These are phyloP conservation scores for Prunus dulcis DNA, from an alignment of 306 rosid species.

Conservation along the genomic window DNA sequence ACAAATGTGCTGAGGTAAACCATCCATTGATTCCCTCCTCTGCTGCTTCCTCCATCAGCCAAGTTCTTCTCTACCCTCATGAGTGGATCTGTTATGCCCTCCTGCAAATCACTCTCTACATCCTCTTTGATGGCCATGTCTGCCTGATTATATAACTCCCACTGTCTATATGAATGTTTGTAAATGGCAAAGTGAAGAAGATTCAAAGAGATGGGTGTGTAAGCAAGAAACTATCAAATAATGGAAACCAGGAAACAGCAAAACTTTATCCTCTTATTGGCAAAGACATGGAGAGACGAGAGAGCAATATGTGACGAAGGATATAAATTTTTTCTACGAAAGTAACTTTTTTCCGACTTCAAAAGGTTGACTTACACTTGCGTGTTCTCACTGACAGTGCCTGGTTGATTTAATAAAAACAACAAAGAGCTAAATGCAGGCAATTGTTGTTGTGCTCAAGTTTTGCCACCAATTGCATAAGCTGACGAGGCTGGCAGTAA, in stretches of 20 bases:
- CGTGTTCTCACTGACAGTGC: background rate
- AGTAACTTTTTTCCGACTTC: background rate
- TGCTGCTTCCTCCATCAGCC: conserved; percentile 24
- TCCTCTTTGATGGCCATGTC: conserved; percentile 57
- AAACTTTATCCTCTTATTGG: background rate
- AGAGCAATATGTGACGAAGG: background rate
- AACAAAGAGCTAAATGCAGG: background rate
- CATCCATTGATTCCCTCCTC: conserved; percentile 72
- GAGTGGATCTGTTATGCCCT: conserved; percentile 42
- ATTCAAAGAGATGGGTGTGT: background rate
- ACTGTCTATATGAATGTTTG: background rate
- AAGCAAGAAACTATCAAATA: conserved; percentile 12
- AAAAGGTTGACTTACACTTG: background rate
- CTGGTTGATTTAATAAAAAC: background rate
- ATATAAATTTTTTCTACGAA: background rate
- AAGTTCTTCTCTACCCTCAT: conserved; percentile 18
- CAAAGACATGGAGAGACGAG: background rate
- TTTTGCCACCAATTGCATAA: background rate
- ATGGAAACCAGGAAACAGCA: conserved; percentile 1
- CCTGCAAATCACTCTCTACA: conserved; percentile 35
- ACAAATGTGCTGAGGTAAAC: conserved; percentile 73
- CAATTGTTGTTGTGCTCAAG: background rate
- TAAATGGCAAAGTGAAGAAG: background rate
- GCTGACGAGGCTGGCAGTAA: background rate
- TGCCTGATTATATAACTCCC: conserved; percentile 1